Percentiles rank a stretch among this genome's conserved stretches.
Conservation (phyloP, 2,329 filamentous ascomycete genomes). For the Fonsecaea multimorphosa region DNA sequence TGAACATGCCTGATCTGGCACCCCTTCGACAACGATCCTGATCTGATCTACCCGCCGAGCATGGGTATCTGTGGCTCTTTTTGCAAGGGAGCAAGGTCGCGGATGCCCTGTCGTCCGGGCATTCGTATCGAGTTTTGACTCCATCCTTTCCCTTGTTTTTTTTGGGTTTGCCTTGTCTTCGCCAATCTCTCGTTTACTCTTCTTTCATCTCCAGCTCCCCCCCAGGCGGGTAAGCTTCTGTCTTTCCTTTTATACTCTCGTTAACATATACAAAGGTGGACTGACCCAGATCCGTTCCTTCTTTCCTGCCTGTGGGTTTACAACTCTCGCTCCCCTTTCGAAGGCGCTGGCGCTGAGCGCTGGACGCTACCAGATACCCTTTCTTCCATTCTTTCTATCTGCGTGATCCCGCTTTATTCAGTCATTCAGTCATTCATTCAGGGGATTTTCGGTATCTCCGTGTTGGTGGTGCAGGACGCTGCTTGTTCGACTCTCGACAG, state of each 20-base stretch:
- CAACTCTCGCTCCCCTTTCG: conserved; percentile 9
- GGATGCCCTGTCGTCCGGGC: conserved; percentile 18
- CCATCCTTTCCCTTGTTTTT: conserved; percentile 5
- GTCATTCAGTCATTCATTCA: not conserved
- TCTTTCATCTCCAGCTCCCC: conserved; percentile 8
- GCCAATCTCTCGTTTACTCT: conserved; percentile 21
- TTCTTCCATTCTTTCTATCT: conserved; percentile 11
- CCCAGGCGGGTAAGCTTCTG: conserved; percentile 9
- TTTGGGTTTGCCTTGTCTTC: conserved; percentile 11
- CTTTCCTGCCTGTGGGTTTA: conserved; percentile 11
- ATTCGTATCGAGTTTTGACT: not conserved
- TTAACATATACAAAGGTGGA: conserved; percentile 21
- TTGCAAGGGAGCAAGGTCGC: not conserved
- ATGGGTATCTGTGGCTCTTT: conserved; percentile 9
- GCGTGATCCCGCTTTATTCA: not conserved
- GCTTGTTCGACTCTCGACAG: not conserved
- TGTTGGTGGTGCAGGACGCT: not conserved
- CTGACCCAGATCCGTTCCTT: conserved; percentile 29
- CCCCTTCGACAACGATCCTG: conserved; percentile 22
- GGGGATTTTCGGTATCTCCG: not conserved
- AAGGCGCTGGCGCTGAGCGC: conserved; percentile 35
- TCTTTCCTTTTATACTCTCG: conserved; percentile 20
- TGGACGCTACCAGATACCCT: conserved; percentile 26
- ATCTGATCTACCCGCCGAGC: conserved; percentile 22
- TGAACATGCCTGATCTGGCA: conserved; percentile 2